Evolutionary conservation across 73 alveolate species (phyloP), one percentile per base, ranked within the genome.

Genomic region (Urostyla sp.): DNA sequence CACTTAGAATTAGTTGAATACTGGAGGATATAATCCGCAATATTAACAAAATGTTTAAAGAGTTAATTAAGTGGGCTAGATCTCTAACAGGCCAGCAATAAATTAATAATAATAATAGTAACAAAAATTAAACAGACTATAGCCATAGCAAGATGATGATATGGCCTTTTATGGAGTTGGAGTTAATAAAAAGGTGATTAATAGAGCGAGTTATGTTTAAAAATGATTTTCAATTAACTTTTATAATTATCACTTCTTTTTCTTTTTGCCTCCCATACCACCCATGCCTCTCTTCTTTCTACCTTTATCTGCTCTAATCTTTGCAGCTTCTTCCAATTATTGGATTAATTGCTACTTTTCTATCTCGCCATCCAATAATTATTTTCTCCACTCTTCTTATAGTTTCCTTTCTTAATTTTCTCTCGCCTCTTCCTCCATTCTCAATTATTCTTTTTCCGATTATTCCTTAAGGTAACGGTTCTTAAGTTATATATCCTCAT

Each of bases 291-390:
- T 72, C 74, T 76, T 82, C 43, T 56, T 61, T 54, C 55, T 82
- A 8, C 86, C 85, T 56, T 82, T 82, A 10, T 80, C 69, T 23
- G 75, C 83, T 27, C 91, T 69, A 40, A 82, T 34, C 61, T 82
- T 82, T 11, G 91, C 84, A 24, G 91, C 85, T 37, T 83, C 87
- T 59, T 83, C 92, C 32, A 83, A 48, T 34, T 63, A 45, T 53
- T 83, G 84, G 23, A 83, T 83, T 13, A 51, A 60, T 37, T 78
- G 77, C 35, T 83, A 66, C 50, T 74, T 72, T 38, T 74, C 87
- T 20, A 83, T 83, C 54, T 83, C 85, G 13, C 72, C 37, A 43
- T 83, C 92, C 26, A 74, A 30, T 16, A 83, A 45, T 13, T 51
- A 32, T 51, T 83, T 50, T 43, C 81, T 73, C 92, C 92, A 83